phyloP scores from a whole-genome alignment of 2,329 filamentous ascomycete genomes.

The Colletotrichum tropicicola region DNA sequence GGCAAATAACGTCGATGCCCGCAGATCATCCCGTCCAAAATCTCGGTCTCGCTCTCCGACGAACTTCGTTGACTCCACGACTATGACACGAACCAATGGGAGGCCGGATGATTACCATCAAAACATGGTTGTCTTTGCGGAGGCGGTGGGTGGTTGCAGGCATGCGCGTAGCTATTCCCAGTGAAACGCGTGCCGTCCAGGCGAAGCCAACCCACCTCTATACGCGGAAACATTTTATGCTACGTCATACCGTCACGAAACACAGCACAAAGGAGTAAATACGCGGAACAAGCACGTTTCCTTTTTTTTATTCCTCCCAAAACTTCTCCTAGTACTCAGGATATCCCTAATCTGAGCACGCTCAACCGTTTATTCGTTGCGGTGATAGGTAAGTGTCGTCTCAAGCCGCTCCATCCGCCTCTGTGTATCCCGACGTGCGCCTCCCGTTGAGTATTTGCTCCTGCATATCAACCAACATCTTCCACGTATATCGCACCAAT shows the following conservation, averaged over 20 bases:
- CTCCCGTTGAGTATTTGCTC: not conserved
- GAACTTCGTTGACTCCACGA: not conserved
- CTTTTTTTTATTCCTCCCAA: not conserved
- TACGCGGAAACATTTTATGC: slow-evolving; percentile 8
- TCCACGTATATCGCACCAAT: not conserved
- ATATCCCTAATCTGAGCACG: too few relatives aligned
- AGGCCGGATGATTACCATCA: not conserved
- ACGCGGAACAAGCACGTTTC: not conserved
- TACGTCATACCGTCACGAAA: slow-evolving; percentile 9
- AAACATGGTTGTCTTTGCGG: slow-evolving; percentile 1
- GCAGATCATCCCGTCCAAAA: slow-evolving; percentile 5
- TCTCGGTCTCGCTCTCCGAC: slow-evolving; percentile 2
- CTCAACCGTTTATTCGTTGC: too few relatives aligned
- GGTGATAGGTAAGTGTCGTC: too few relatives aligned
- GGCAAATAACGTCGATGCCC: not conserved
- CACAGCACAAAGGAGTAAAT: not conserved
- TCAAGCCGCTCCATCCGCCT: too few relatives aligned
- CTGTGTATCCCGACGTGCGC: too few relatives aligned
- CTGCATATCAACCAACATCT: not conserved
- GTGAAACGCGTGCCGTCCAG: slow-evolving; percentile 4
- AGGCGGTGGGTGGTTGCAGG: slow-evolving; percentile 1
- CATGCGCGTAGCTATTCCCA: slow-evolving; percentile 2
- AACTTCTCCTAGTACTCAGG: too few relatives aligned
- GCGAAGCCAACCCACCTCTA: not conserved
- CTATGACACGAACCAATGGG: not conserved